Base-by-base conservation (phyloP, 306 rosid genomes). In the Boehmeria nivea region DNA sequence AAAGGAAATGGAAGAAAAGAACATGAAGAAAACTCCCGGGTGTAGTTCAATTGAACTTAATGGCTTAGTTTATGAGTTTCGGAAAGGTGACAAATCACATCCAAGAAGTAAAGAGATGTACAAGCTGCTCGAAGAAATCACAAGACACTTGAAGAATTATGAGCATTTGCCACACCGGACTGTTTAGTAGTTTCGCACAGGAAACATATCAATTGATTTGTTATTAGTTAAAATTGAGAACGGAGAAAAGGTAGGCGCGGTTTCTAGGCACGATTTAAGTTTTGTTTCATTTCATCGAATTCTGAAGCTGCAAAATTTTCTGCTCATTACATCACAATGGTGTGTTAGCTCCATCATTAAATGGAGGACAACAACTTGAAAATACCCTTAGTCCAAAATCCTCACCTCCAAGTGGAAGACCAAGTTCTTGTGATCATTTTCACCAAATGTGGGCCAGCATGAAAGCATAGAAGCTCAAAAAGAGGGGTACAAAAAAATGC, bases 31-130 rank as follows among this genome's bases (percentile, higher is more conserved):
- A 61, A 71, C 54, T 53, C 81, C 78, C 6, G 75, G 75, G 3
- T 62, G 81, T 58, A 76, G 81, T 67, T 76, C 61, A 8, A 67
- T 76, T 51, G 74, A 76, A 63, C 42, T 76, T 16, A 65, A 76
- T 34, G 78, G 81, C 16, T 25, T 58, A 17, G 72, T 67, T 47
- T 69, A 71, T 33, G 78, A 76, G 36, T 76, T 76, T 59, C 63
- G 62, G 5, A 67, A 71, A 67, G 74, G 78, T 14, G 74, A 53
- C 13, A 67, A 36, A 44, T 67, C 71, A 20, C 71, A 76, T 49
- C 48, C 37, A 18, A 52, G 43, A 43, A 66, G 65, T 42, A 58
- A 37, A 53, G 54, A 51, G 21, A 67, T 76, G 21, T 67, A 52
- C 51, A 48, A 51, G 34, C 25, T 67, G 59, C 54, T 53, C 57